Evolutionary conservation across 1,139 yeast genomes (phyloP).

Genomic region (Scheffersomyces quercinus): DNA sequence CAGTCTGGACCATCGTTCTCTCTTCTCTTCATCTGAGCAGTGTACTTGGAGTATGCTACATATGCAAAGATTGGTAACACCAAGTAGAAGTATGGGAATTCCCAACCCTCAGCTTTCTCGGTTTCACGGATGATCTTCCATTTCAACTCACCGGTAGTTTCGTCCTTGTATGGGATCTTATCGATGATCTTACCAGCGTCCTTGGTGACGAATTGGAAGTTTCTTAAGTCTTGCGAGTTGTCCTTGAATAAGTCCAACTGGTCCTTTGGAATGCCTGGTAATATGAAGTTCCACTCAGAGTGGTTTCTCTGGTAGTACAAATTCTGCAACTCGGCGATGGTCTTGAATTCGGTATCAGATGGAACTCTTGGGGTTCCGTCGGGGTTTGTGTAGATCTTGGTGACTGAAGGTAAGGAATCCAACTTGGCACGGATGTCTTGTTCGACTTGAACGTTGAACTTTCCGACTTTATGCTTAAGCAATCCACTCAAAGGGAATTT

Average conservation of each 20-base stretch:
- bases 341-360: conserved; percentile 68
- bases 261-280: conserved; percentile 53
- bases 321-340: conserved; percentile 70
- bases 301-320: conserved; percentile 62
- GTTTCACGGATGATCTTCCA: conserved; percentile 80
- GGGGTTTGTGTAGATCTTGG: conserved; percentile 67
- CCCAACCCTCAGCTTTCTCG: conserved; percentile 84
- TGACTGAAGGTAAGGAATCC: conserved; percentile 54
- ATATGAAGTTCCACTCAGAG: conserved; percentile 59
- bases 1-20: conserved; percentile 60
- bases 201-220: conserved; percentile 60
- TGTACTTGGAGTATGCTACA: conserved; percentile 46
- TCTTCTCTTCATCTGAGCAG: conserved; percentile 45
- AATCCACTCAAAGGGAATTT: conserved; percentile 43
- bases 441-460: conserved; percentile 44
- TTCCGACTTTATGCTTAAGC: conserved; percentile 38
- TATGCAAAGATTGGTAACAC: conserved; percentile 61
- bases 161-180: conserved; percentile 82
- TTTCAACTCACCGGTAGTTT: conserved; percentile 72
- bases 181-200: conserved; percentile 72
- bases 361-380: conserved; percentile 80
- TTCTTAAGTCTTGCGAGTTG: conserved; percentile 63
- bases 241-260: conserved; percentile 61
- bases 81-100: conserved; percentile 67
- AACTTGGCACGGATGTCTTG: conserved; percentile 44